Evolutionary conservation across 202 grass and related monocot species (phyloP), one percentile per base, ranked within the genome.

Genomic region (Saccharum hybrid): DNA sequence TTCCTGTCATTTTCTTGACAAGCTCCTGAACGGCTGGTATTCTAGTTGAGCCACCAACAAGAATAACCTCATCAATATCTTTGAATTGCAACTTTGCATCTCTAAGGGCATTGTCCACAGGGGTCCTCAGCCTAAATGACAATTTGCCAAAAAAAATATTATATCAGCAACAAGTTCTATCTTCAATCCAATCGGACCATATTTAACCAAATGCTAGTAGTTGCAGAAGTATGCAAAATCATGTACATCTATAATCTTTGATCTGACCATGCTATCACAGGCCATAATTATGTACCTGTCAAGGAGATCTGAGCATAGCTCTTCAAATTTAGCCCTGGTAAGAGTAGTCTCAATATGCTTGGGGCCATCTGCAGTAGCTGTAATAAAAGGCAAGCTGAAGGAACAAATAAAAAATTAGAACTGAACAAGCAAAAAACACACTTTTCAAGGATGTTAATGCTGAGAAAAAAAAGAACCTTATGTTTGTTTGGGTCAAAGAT

Each of bases 1-100:
- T 92, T 71, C 90, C 90, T 8, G 90, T 92, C 87, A 90, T 87
- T 81, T 92, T 90, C 90, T 86, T 92, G 19, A 92, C 90, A 81
- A 92, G 72, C 66, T 90, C 90, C 78, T 92, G 90, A 42, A 92
- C 84, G 5, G 90, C 87, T 75, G 90, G 90, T 63, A 92, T 92
- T 73, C 87, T 81, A 49, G 90, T 92, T 30, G 90, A 89, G 21
- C 90, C 90, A 78, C 90, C 90, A 7, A 92, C 87, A 51, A 92
- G 90, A 69, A 92, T 92, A 33, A 92, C 87, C 72, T 92, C 90
- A 37, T 92, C 87, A 70, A 92, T 87, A 8, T 92, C 84, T 77
- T 87, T 92, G 59, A 92, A 84, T 36, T 85, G 84, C n/a, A 92
- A 76, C 56, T 90, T 90, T 0, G 87, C 90, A 66, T 92, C 90